phyloP scores from a whole-genome alignment of 2,329 filamentous ascomycete genomes.

The Alternaria burnsii region DNA sequence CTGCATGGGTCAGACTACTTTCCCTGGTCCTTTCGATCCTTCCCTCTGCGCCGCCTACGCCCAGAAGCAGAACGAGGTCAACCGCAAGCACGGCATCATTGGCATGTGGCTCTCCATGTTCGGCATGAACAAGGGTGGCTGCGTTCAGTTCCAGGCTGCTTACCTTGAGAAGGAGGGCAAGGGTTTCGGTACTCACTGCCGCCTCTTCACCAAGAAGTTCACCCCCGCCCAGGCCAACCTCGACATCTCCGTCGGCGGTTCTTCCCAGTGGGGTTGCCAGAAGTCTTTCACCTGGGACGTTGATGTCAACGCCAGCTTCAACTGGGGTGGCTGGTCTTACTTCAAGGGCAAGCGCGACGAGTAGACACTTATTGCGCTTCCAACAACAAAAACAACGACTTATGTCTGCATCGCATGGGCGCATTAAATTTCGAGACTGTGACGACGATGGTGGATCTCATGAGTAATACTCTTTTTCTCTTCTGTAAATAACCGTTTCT shows the following conservation, averaged over 20 bases:
- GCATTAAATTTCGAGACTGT: neutral
- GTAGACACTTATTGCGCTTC: slow-evolving; percentile 11
- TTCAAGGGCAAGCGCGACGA: slow-evolving; percentile 15
- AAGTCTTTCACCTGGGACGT: slow-evolving; percentile 37
- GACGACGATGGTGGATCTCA: slow-evolving; percentile 4
- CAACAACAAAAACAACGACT: slow-evolving; percentile 2
- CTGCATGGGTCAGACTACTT: slow-evolving; percentile 38
- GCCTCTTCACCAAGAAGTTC: slow-evolving; percentile 39
- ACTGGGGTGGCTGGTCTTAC: slow-evolving; percentile 24
- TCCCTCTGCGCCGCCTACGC: slow-evolving; percentile 36
- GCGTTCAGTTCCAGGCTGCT: slow-evolving; percentile 37
- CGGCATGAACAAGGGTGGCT: slow-evolving; percentile 32
- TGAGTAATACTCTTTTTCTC: slow-evolving; percentile 6
- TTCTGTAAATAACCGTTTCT: slow-evolving; percentile 10
- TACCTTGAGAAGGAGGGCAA: slow-evolving; percentile 34
- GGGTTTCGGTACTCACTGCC: slow-evolving; percentile 38
- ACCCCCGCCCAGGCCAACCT: slow-evolving; percentile 25
- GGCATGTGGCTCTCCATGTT: slow-evolving; percentile 22
- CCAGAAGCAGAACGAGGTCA: slow-evolving; percentile 34
- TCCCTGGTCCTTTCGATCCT: slow-evolving; percentile 38
- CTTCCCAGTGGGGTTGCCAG: slow-evolving; percentile 30
- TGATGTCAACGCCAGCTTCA: slow-evolving; percentile 33
- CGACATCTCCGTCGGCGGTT: slow-evolving; percentile 26
- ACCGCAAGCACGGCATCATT: slow-evolving; percentile 27
- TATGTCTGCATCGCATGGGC: slow-evolving; percentile 4